Conservation (phyloP, 2,329 filamentous ascomycete genomes). For the Fusarium transvaalense region DNA sequence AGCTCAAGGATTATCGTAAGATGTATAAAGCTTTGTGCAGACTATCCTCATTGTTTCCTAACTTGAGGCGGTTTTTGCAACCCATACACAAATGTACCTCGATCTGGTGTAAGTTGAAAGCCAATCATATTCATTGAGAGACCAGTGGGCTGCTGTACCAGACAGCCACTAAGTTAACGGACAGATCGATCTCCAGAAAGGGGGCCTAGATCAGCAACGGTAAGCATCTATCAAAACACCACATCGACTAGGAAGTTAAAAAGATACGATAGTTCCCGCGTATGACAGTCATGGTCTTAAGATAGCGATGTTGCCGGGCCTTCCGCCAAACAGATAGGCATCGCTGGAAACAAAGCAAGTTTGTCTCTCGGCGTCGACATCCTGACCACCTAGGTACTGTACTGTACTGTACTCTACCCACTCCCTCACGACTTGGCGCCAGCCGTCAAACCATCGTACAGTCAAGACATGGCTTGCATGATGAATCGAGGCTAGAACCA, state of each 20-base stretch:
- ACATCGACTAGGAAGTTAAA: constrained; percentile 12
- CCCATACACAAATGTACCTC: constrained; percentile 17
- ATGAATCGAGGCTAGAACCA: constrained; percentile 38
- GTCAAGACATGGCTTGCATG: constrained; percentile 46
- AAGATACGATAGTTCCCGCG: constrained; percentile 35
- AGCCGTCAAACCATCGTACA: constrained; percentile 20
- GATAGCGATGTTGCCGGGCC: constrained; percentile 32
- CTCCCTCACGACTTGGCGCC: constrained; percentile 10
- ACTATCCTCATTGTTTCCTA: background rate
- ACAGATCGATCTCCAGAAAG: constrained; percentile 36
- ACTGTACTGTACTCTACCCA: background rate
- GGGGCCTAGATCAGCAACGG: constrained; percentile 31
- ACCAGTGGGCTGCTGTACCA: constrained; percentile 24
- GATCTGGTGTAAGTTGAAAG: constrained; percentile 33
- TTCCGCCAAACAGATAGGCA: constrained; percentile 6
- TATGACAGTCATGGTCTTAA: constrained; percentile 8
- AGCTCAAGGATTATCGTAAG: constrained; percentile 3
- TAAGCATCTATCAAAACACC: constrained; percentile 12
- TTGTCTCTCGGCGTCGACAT: constrained; percentile 10
- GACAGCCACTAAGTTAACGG: constrained; percentile 34
- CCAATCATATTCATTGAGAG: constrained; percentile 33
- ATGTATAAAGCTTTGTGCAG: constrained; percentile 1
- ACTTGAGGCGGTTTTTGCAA: constrained; percentile 19
- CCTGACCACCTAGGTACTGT: background rate
- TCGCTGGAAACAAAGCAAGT: constrained; percentile 23